phyloP scores from a whole-genome alignment of 495 filamentous ascomycete genomes.

The Penicillium turbatum region DNA sequence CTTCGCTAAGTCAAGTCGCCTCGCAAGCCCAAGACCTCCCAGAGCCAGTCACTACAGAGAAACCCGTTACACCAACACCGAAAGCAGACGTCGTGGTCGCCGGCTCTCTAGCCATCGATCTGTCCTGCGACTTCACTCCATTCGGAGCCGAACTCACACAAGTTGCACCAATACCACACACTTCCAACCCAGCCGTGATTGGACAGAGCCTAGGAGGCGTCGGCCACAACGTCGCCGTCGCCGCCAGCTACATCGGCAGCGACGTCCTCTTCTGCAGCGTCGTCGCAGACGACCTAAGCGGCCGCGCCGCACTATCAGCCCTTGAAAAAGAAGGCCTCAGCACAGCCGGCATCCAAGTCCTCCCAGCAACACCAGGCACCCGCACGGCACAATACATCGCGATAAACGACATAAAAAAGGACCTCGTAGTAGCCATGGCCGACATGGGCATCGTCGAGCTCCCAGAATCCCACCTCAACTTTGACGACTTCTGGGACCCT shows the following conservation, averaged over 20 bases:
- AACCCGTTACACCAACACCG: slow-evolving; percentile 8
- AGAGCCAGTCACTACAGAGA: slow-evolving; percentile 3
- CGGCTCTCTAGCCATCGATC: slow-evolving; percentile 82
- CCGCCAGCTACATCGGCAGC: slow-evolving; percentile 59
- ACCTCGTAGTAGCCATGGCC: slow-evolving; percentile 82
- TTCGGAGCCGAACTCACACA: slow-evolving; percentile 22
- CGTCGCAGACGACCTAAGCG: slow-evolving; percentile 72
- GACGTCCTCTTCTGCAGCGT: slow-evolving; percentile 66
- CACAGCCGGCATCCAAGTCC: slow-evolving; percentile 55
- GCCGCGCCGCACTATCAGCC: slow-evolving; percentile 60
- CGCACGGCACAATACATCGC: slow-evolving; percentile 88
- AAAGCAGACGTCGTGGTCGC: slow-evolving; percentile 73
- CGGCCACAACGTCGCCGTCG: slow-evolving; percentile 84
- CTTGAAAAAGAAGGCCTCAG: slow-evolving; percentile 61
- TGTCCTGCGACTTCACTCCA: slow-evolving; percentile 73
- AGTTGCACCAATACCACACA: slow-evolving; percentile 57
- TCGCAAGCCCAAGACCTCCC: slow-evolving; percentile 15
- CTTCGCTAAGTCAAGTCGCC: slow-evolving; percentile 26
- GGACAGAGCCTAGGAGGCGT: slow-evolving; percentile 86
- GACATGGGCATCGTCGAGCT: slow-evolving; percentile 85
- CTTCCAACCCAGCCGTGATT: slow-evolving; percentile 82
- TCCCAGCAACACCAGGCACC: slow-evolving; percentile 45
- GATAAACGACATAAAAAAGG: slow-evolving; percentile 77
- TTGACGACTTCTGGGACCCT: slow-evolving; percentile 56
- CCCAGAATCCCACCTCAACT: slow-evolving; percentile 34